Conservation (phyloP, 495 filamentous ascomycete genomes). For the Immersiella caudata region DNA sequence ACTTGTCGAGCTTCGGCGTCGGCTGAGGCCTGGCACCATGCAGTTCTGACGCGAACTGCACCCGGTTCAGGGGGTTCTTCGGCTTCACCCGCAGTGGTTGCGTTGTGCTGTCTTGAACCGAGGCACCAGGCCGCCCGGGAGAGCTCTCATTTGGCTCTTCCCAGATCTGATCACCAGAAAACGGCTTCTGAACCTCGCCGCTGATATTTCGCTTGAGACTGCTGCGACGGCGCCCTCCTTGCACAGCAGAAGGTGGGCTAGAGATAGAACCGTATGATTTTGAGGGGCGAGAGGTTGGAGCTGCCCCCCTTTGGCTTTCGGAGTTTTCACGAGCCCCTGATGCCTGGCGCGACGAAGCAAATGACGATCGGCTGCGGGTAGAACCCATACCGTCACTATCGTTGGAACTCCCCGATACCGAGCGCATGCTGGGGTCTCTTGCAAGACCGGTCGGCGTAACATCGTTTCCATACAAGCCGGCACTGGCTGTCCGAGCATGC, state of each 20-base stretch:
- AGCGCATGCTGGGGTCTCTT: conserved; percentile 47
- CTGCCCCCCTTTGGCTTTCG: conserved; percentile 33
- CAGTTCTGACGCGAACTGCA: conserved; percentile 49
- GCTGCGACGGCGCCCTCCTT: conserved; percentile 44
- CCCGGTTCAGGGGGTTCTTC: conserved; percentile 62
- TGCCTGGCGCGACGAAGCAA: conserved; percentile 31
- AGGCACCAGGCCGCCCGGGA: conserved; percentile 13
- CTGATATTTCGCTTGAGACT: conserved; percentile 60
- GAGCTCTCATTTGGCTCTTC: conserved; percentile 69
- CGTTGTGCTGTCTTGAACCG: conserved; percentile 23
- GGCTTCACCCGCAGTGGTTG: conserved; percentile 51
- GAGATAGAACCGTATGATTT: conserved; percentile 37
- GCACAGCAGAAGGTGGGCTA: conserved; percentile 25
- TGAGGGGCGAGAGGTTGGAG: conserved; percentile 29
- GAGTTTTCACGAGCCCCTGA: conserved; percentile 34
- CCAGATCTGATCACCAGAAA: conserved; percentile 82
- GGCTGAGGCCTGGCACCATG: conserved; percentile 24
- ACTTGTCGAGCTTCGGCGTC: conserved; percentile 52
- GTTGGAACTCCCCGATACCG: conserved; percentile 54
- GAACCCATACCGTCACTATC: conserved; percentile 41
- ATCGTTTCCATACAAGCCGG: conserved; percentile 54
- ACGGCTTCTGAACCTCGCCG: conserved; percentile 58
- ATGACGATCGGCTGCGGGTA: conserved; percentile 33
- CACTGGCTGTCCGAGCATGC: conserved; percentile 63
- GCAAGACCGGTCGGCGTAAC: conserved; percentile 53